Conservation (phyloP, 2,329 filamentous ascomycete species). For the Cladophialophora exuberans region DNA sequence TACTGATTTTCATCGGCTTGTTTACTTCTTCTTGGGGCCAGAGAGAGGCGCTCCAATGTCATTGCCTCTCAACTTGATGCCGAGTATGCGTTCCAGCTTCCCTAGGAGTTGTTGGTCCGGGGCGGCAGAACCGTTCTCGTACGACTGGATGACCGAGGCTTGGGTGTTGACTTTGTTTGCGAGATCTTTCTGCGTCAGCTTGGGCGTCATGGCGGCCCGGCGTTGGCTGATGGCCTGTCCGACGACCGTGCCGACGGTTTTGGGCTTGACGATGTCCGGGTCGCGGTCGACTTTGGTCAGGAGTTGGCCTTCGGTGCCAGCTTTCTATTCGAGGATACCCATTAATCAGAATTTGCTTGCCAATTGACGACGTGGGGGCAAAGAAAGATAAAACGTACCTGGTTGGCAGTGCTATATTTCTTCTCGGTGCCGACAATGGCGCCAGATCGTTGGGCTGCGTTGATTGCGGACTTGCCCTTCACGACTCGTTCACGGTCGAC, state of each 20-base stretch:
- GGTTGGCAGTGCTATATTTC: slow-evolving; percentile 79
- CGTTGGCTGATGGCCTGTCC: slow-evolving; percentile 80
- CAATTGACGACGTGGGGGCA: not conserved
- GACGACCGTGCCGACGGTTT: slow-evolving; percentile 80
- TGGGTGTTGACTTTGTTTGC: slow-evolving; percentile 91
- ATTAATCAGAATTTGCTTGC: too few relatives aligned
- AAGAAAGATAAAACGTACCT: slow-evolving; percentile 60
- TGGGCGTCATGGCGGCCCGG: slow-evolving; percentile 80
- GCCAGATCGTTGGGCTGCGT: slow-evolving; percentile 84
- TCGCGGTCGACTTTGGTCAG: slow-evolving; percentile 96
- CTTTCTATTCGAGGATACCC: slow-evolving; percentile 48
- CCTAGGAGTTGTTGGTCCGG: slow-evolving; percentile 83
- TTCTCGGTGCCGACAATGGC: slow-evolving; percentile 84
- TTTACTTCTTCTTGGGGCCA: slow-evolving; percentile 66
- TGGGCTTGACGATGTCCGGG: slow-evolving; percentile 97
- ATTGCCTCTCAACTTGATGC: slow-evolving; percentile 81
- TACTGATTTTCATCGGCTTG: not conserved
- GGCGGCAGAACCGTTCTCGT: slow-evolving; percentile 76
- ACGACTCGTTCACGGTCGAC: slow-evolving; percentile 82
- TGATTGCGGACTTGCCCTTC: slow-evolving; percentile 79
- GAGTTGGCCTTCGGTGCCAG: slow-evolving; percentile 77
- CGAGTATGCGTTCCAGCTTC: slow-evolving; percentile 80
- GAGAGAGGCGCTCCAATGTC: slow-evolving; percentile 75
- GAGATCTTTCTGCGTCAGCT: slow-evolving; percentile 89
- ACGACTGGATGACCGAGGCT: slow-evolving; percentile 75